A percentile compares a stretch with the other conserved stretches of the same genome.
Evolutionary conservation across 2,329 filamentous ascomycete species (phyloP).

Genomic region (Harringtonia lauricola): DNA sequence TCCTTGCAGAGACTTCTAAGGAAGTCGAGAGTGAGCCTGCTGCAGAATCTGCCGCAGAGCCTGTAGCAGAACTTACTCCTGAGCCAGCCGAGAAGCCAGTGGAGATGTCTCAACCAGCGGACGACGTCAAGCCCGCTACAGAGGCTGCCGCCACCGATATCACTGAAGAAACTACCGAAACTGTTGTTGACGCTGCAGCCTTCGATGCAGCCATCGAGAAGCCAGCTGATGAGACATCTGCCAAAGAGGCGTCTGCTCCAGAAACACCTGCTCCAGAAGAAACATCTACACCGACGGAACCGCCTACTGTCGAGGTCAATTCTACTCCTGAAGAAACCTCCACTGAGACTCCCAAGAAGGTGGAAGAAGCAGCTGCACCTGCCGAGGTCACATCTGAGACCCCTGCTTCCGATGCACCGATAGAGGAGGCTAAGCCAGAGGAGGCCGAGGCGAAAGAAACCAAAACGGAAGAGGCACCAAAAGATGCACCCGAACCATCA

Average conservation of each 20-base stretch:
- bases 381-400: background rate
- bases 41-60: background rate
- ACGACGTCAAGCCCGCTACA: too few species aligned
- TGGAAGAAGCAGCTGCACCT: background rate
- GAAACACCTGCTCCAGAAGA: conserved; percentile 1
- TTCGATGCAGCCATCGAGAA: too few species aligned
- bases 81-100: too few species aligned
- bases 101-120: too few species aligned
- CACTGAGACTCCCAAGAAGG: background rate
- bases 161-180: too few species aligned
- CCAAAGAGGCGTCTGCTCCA: background rate
- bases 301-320: background rate
- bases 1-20: background rate
- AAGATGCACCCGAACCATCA: too few species aligned
- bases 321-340: background rate
- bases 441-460: background rate
- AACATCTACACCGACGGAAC: background rate
- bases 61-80: background rate
- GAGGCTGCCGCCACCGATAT: too few species aligned
- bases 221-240: background rate
- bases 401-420: background rate
- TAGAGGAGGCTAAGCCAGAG: background rate
- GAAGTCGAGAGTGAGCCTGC: background rate
- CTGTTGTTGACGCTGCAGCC: too few species aligned
- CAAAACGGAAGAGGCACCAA: too few species aligned